A percentile compares a stretch with the other conserved stretches of the same genome.
These are phyloP conservation scores for Esteya vermicola DNA, from an alignment of 2,329 filamentous ascomycete genomes.

Conservation along the genomic window DNA sequence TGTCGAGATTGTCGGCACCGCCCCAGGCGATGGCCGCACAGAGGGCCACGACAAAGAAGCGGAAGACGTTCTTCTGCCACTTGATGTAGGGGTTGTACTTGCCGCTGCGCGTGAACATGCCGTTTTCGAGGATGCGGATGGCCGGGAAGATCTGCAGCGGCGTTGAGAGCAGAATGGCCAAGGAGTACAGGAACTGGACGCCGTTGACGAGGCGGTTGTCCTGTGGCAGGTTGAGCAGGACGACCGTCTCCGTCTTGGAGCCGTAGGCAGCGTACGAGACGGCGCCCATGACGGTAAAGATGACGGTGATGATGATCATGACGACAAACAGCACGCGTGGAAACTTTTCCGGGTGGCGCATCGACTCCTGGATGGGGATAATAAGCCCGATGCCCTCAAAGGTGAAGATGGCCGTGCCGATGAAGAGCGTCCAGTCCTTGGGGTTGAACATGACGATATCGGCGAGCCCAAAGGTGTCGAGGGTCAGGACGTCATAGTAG, in stretches of 20 bases:
- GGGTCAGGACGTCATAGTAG: slow-evolving; percentile 83
- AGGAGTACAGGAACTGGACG: slow-evolving; percentile 93
- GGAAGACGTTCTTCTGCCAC: slow-evolving; percentile 97
- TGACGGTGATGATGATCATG: slow-evolving; percentile 86
- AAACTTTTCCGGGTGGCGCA: slow-evolving; percentile 84
- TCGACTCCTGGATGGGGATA: slow-evolving; percentile 95
- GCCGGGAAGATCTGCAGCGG: slow-evolving; percentile 95
- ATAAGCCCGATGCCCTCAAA: slow-evolving; percentile 97
- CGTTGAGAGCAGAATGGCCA: slow-evolving; percentile 90
- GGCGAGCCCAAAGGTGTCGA: slow-evolving; percentile 59
- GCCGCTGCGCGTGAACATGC: slow-evolving; percentile 81
- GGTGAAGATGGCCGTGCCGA: slow-evolving; percentile 96
- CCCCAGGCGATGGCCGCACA: slow-evolving; percentile 84
- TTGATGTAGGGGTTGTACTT: slow-evolving; percentile 99
- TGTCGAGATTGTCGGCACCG: slow-evolving; percentile 85
- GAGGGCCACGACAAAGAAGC: slow-evolving; percentile 79
- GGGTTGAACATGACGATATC: slow-evolving; percentile 88
- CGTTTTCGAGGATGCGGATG: slow-evolving; percentile 91
- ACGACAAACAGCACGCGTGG: slow-evolving; percentile 75
- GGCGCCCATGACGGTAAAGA: slow-evolving; percentile 85
- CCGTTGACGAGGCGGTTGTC: slow-evolving; percentile 90
- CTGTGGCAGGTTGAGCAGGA: slow-evolving; percentile 90
- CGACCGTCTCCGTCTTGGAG: slow-evolving; percentile 88
- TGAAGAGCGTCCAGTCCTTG: slow-evolving; percentile 90
- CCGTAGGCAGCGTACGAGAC: slow-evolving; percentile 94